Conservation (phyloP, 2,329 filamentous ascomycete species). For the Venturia pyrina region DNA sequence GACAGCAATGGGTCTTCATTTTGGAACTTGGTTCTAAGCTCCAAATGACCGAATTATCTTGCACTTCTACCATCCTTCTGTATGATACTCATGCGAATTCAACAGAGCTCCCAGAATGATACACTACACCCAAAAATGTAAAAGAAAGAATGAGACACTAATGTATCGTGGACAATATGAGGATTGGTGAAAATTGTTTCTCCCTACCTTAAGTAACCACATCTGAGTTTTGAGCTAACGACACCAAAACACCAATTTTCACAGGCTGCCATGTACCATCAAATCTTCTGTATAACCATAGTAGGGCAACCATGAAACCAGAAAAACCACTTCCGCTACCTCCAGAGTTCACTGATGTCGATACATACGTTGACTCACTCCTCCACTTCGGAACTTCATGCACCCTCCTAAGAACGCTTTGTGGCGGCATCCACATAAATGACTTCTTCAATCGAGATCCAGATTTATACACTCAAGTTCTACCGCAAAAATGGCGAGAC, state of each 20-base stretch:
- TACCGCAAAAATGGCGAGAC: conserved; percentile 70
- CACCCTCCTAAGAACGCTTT: conserved; percentile 74
- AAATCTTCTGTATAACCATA: neutral
- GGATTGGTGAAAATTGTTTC: no score
- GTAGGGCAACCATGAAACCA: conserved; percentile 2
- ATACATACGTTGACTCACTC: conserved; percentile 70
- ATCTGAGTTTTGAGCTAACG: neutral
- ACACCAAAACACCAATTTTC: neutral
- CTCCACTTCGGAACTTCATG: conserved; percentile 66
- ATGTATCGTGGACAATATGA: neutral
- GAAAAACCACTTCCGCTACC: conserved; percentile 53
- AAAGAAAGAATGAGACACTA: no score
- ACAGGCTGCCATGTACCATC: neutral
- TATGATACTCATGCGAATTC: no score
- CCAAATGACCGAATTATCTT: no score
- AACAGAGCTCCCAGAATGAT: no score
- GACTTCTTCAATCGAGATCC: conserved; percentile 88
- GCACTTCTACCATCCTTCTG: no score
- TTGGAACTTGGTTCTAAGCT: no score
- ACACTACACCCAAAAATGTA: no score
- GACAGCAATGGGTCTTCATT: no score
- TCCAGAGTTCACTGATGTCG: conserved; percentile 57
- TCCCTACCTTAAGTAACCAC: neutral
- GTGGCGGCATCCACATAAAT: conserved; percentile 91
- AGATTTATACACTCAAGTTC: conserved; percentile 66